Evolutionary conservation across 2,329 filamentous ascomycete genomes (phyloP).

Genomic region (Hymenoscyphus salicellus): DNA sequence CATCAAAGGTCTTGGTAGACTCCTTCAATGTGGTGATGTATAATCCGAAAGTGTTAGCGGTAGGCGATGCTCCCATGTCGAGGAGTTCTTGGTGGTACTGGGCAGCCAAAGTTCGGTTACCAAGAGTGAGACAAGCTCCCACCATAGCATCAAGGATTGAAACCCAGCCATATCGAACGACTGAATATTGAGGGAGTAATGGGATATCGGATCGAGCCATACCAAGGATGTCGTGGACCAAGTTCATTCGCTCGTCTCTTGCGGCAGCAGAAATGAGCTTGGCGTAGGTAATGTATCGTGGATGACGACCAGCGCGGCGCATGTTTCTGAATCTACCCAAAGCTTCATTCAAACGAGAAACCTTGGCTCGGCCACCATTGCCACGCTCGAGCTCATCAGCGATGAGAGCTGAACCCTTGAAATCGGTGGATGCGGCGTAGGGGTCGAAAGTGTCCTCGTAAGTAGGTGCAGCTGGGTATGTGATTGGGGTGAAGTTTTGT

Average conservation of each 20-base stretch:
- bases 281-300: slow-evolving; percentile 93
- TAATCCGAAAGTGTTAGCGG: slow-evolving; percentile 94
- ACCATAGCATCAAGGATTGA: slow-evolving; percentile 97
- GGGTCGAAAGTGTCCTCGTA: slow-evolving; percentile 86
- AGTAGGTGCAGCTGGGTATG: slow-evolving; percentile 55
- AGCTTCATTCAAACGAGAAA: slow-evolving; percentile 74
- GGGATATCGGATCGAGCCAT: slow-evolving; percentile 91
- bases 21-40: slow-evolving; percentile 99
- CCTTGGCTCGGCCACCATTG: slow-evolving; percentile 60
- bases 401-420: slow-evolving; percentile 87
- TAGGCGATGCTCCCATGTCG: slow-evolving; percentile 85
- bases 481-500: slow-evolving; percentile 49
- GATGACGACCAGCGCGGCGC: slow-evolving; percentile 84
- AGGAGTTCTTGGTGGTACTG: slow-evolving; percentile 89
- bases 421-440: slow-evolving; percentile 85
- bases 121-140: slow-evolving; percentile 79
- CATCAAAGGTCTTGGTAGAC: slow-evolving; percentile 94
- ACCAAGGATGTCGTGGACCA: slow-evolving; percentile 81
- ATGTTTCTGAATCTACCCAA: slow-evolving; percentile 86
- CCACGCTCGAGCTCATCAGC: slow-evolving; percentile 83
- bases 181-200: slow-evolving; percentile 75
- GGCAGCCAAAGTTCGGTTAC: slow-evolving; percentile 75
- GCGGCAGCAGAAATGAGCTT: slow-evolving; percentile 91
- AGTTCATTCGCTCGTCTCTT: slow-evolving; percentile 74
- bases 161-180: slow-evolving; percentile 92